These are phyloP conservation scores for Suillus subluteus DNA, from an alignment of 768 basidiomycete species.

Conservation along the genomic window DNA sequence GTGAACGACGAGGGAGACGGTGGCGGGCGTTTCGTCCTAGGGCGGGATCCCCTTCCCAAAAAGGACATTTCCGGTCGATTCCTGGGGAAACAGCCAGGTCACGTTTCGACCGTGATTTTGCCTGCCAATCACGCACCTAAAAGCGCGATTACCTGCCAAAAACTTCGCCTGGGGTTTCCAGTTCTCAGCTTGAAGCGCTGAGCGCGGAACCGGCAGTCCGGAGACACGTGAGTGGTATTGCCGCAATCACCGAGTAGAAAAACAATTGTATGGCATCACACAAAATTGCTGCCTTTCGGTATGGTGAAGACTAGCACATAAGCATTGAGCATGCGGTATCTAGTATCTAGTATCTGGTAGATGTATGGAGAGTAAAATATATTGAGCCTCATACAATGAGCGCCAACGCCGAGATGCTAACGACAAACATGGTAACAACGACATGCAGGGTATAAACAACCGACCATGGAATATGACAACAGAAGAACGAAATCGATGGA, in stretches of 20 bases:
- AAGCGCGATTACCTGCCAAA: no score
- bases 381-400: conserved; percentile 7
- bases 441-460: not conserved
- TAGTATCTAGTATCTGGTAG: not conserved
- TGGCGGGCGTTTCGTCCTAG: no score
- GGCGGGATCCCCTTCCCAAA: no score
- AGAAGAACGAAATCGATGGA: not conserved
- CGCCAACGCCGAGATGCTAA: not conserved
- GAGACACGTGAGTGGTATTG: no score
- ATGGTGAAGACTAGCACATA: not conserved
- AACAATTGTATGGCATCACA: not conserved
- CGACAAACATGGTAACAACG: not conserved
- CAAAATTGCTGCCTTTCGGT: not conserved
- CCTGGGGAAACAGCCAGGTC: no score
- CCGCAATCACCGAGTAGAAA: not conserved
- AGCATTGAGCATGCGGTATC: not conserved
- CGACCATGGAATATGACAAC: not conserved
- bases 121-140: no score
- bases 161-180: no score
- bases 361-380: not conserved
- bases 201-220: no score
- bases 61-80: no score
- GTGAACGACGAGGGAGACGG: no score
- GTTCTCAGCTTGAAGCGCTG: no score
- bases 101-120: no score